Conservation (phyloP, 2,329 filamentous ascomycete genomes). For the Sodiomyces alkalinus region DNA sequence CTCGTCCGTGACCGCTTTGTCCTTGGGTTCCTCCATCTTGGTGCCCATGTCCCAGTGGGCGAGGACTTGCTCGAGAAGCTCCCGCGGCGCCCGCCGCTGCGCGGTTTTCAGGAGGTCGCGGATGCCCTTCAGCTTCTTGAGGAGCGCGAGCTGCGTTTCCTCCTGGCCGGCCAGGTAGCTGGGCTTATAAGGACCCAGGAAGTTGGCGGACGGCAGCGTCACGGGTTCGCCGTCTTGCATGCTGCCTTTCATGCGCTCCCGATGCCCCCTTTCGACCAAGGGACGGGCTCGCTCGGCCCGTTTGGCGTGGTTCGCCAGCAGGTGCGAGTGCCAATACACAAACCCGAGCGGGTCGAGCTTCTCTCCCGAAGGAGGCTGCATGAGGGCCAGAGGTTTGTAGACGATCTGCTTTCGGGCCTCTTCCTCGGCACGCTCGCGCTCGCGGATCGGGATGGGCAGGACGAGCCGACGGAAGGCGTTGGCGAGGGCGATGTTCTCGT, state of each 20-base stretch:
- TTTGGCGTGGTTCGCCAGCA: constrained; percentile 10
- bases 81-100: constrained; percentile 11
- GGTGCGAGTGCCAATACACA: constrained; percentile 13
- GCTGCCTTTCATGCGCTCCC: constrained; percentile 6
- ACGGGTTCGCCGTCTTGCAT: constrained; percentile 2
- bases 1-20: neutral
- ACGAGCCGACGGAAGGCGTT: constrained; percentile 18
- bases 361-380: constrained; percentile 2
- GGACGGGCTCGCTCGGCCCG: constrained; percentile 11
- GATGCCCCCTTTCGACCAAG: constrained; percentile 9
- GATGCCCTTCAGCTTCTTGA: constrained; percentile 8
- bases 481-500: constrained; percentile 21
- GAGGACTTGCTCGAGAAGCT: constrained; percentile 12
- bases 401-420: constrained; percentile 3
- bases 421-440: constrained; percentile 6
- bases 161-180: constrained; percentile 11
- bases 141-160: constrained; percentile 13
- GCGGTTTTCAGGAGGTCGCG: constrained; percentile 12
- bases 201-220: constrained; percentile 14
- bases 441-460: constrained; percentile 16
- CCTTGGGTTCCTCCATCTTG: constrained; percentile 10
- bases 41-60: constrained; percentile 6
- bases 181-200: constrained; percentile 13
- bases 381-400: constrained; percentile 5
- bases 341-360: constrained; percentile 16